phyloP scores from a whole-genome alignment of 805 yeast genomes.

The Kregervanrija pseudodelftensis region DNA sequence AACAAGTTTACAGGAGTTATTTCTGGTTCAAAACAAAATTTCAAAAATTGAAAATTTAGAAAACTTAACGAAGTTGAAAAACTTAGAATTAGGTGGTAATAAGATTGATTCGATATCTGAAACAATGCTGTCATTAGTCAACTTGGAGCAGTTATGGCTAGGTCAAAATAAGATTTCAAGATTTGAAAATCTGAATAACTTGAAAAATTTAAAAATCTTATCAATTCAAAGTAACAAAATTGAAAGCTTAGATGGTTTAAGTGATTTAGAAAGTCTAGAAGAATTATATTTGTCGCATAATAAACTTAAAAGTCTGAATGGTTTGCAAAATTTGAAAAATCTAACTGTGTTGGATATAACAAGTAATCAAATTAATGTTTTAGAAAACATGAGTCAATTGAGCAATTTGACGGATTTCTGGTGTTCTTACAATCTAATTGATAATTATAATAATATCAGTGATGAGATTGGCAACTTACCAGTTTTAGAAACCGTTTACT shows the following conservation, averaged over 20 bases:
- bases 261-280: constrained; percentile 60
- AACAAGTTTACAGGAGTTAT: constrained; percentile 56
- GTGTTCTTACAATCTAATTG: constrained; percentile 76
- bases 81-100: constrained; percentile 90
- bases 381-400: constrained; percentile 63
- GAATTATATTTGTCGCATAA: constrained; percentile 88
- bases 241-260: constrained; percentile 75
- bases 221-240: constrained; percentile 86
- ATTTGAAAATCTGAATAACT: constrained; percentile 53
- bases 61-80: constrained; percentile 46
- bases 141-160: constrained; percentile 77
- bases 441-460: constrained; percentile 62
- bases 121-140: constrained; percentile 45
- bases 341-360: constrained; percentile 76
- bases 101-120: constrained; percentile 50
- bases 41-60: constrained; percentile 61
- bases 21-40: constrained; percentile 85
- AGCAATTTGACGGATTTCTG: constrained; percentile 80
- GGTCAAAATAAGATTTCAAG: constrained; percentile 76
- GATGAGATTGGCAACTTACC: constrained; percentile 55
- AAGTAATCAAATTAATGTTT: constrained; percentile 54
- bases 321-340: constrained; percentile 61
- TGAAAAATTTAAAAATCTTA: constrained; percentile 61
- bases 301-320: constrained; percentile 67
- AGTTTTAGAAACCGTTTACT: constrained; percentile 77